These are phyloP conservation scores for Fusarium avenaceum DNA, from an alignment of 2,329 filamentous ascomycete species.

Conservation along the genomic window DNA sequence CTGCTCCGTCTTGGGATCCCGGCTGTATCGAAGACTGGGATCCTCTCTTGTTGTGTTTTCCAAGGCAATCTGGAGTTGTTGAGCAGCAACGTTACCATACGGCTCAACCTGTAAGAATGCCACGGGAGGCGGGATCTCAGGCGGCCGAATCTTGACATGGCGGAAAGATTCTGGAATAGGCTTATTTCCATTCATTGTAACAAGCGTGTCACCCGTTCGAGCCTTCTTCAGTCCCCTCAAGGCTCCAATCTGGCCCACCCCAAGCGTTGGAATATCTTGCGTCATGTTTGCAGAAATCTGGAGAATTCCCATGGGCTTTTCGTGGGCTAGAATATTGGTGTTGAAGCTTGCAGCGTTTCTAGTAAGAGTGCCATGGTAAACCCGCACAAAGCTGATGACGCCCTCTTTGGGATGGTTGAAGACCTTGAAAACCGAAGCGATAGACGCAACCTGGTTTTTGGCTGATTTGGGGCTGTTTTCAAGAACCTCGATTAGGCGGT, in stretches of 20 bases:
- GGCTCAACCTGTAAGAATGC: conserved; percentile 96
- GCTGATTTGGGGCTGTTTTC: conserved; percentile 55
- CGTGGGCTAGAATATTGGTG: conserved; percentile 82
- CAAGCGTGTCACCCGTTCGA: conserved; percentile 92
- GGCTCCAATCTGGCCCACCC: conserved; percentile 92
- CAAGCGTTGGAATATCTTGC: conserved; percentile 83
- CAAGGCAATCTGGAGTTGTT: conserved; percentile 81
- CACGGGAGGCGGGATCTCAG: conserved; percentile 90
- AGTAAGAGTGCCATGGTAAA: conserved; percentile 86
- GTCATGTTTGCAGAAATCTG: conserved; percentile 93
- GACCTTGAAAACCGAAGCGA: conserved; percentile 90
- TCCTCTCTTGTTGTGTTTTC: conserved; percentile 88
- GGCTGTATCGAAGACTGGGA: conserved; percentile 86
- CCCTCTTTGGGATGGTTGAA: conserved; percentile 89
- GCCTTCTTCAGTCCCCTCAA: conserved; percentile 90
- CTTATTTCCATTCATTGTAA: conserved; percentile 75
- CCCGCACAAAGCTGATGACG: conserved; percentile 89
- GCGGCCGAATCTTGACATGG: conserved; percentile 85
- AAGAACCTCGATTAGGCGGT: conserved; percentile 56
- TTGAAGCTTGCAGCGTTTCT: conserved; percentile 86
- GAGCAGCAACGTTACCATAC: conserved; percentile 81
- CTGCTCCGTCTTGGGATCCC: conserved; percentile 91
- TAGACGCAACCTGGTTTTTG: conserved; percentile 58
- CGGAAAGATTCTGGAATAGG: conserved; percentile 77
- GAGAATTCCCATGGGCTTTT: conserved; percentile 83